phyloP scores from a whole-genome alignment of 176 grass and related monocot genomes.

The Echinochloa phyllopogon region DNA sequence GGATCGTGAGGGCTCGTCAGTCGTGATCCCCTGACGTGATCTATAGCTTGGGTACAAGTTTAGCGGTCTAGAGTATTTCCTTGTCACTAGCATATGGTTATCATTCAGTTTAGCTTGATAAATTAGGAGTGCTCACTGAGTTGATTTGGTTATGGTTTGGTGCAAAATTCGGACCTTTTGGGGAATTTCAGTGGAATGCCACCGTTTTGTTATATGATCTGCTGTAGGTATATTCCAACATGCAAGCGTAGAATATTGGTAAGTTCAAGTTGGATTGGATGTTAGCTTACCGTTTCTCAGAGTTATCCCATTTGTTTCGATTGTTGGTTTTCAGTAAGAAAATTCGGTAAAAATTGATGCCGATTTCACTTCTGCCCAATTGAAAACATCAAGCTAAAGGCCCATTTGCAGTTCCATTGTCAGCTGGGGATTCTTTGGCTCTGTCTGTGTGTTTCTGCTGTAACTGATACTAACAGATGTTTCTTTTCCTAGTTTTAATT shows the following conservation, averaged over 20 bases:
- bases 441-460: background rate
- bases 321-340: background rate
- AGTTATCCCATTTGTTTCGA: background rate
- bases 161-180: background rate
- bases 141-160: background rate
- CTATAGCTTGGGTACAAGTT: background rate
- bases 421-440: background rate
- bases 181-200: background rate
- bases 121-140: background rate
- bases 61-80: background rate
- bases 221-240: background rate
- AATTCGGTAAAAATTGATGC: background rate
- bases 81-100: background rate
- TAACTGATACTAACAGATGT: background rate
- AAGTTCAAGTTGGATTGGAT: background rate
- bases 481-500: background rate
- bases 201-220: background rate
- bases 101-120: background rate
- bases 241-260: background rate
- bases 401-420: background rate
- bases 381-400: background rate
- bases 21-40: constrained; percentile 22
- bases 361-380: background rate
- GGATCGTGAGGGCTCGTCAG: background rate
- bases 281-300: background rate